A percentile compares a stretch with the other conserved stretches of the same genome.
These are phyloP conservation scores for Lepraria neglecta DNA, from an alignment of 495 filamentous ascomycete species.

Conservation along the genomic window DNA sequence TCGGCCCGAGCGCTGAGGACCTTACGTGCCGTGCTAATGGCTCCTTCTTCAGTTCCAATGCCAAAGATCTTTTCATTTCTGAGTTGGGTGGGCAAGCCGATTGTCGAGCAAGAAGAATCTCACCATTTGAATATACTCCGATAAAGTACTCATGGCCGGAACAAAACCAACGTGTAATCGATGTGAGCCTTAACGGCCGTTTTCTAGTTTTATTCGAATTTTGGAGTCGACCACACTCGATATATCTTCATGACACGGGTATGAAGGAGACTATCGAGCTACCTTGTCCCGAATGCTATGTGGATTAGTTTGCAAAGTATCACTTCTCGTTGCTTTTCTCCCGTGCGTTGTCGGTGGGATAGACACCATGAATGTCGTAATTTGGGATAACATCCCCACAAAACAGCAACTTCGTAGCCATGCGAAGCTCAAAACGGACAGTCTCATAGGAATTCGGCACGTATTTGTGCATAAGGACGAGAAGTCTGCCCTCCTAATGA, in stretches of 20 bases:
- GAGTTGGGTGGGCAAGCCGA: neutral
- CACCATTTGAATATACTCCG: neutral
- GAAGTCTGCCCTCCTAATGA: neutral
- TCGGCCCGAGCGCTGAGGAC: neutral
- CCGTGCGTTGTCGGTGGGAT: too few relatives aligned
- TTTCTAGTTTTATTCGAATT: neutral
- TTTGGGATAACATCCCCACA: neutral
- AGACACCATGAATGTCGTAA: neutral
- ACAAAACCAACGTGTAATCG: neutral
- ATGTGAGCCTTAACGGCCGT: neutral
- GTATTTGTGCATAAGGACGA: neutral
- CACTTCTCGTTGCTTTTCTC: neutral
- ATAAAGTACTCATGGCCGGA: neutral
- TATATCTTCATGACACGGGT: neutral
- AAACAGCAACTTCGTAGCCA: neutral
- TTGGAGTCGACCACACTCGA: neutral
- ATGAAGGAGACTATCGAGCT: neutral
- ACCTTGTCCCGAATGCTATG: neutral
- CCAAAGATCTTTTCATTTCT: neutral
- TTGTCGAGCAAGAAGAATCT: neutral
- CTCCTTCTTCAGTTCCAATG: neutral
- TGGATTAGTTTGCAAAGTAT: neutral
- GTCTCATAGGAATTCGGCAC: too few relatives aligned
- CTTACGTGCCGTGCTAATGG: too few relatives aligned
- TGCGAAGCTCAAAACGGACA: too few relatives aligned